Conservation (phyloP, 2,329 filamentous ascomycete species). For the Penicillium sp. region DNA sequence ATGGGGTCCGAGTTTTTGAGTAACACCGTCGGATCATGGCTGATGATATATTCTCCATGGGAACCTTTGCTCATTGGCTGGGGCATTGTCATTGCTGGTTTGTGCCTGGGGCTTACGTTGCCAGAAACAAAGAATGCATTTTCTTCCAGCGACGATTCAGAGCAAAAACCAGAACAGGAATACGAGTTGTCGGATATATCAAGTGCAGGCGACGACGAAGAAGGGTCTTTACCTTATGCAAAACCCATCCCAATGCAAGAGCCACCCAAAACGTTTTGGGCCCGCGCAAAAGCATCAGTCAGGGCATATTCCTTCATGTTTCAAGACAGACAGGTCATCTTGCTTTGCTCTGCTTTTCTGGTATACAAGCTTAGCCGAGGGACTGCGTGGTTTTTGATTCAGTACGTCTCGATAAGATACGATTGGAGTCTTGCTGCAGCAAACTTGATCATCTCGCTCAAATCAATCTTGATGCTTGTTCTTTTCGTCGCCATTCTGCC, state of each 20-base stretch:
- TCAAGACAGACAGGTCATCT: slow-evolving; percentile 36
- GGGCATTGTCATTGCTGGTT: slow-evolving; percentile 28
- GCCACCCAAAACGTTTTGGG: slow-evolving; percentile 1
- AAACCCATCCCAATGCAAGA: slow-evolving; percentile 13
- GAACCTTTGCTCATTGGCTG: slow-evolving; percentile 36
- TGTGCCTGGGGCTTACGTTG: slow-evolving; percentile 29
- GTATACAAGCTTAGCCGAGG: slow-evolving; percentile 48
- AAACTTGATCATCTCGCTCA: slow-evolving; percentile 44
- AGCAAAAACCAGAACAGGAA: background rate
- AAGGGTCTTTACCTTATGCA: background rate
- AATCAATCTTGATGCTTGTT: slow-evolving; percentile 46
- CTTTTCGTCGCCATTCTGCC: slow-evolving; percentile 47
- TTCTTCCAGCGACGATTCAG: slow-evolving; percentile 8
- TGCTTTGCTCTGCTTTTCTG: slow-evolving; percentile 46
- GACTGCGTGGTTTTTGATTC: slow-evolving; percentile 45
- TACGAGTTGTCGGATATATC: slow-evolving; percentile 28
- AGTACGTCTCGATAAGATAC: slow-evolving; percentile 52
- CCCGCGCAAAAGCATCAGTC: slow-evolving; percentile 19
- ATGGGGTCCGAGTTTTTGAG: slow-evolving; percentile 39
- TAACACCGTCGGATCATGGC: slow-evolving; percentile 35
- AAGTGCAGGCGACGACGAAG: slow-evolving; percentile 16
- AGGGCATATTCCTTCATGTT: slow-evolving; percentile 39
- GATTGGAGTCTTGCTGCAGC: slow-evolving; percentile 44
- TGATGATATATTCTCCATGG: slow-evolving; percentile 41
- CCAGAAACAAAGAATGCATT: slow-evolving; percentile 38